phyloP scores from a whole-genome alignment of 495 filamentous ascomycete species.

The Tuber magnatum region DNA sequence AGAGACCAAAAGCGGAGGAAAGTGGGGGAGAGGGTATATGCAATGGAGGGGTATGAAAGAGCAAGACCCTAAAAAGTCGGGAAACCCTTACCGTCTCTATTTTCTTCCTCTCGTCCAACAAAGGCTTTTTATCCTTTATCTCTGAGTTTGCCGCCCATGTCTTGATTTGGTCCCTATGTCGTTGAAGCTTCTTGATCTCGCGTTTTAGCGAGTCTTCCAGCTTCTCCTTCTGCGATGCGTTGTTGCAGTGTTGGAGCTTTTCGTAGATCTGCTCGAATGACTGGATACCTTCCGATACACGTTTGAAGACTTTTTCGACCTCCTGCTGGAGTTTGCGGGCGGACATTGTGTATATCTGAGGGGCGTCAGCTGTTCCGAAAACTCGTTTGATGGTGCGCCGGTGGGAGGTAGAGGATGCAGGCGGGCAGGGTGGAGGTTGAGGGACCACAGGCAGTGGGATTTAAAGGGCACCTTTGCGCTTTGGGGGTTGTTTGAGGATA shows the following conservation, averaged over 20 bases:
- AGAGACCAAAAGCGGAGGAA: conserved; percentile 22
- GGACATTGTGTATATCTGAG: conserved; percentile 58
- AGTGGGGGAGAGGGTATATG: conserved; percentile 20
- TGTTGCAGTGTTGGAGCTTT: conserved; percentile 83
- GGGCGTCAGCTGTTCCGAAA: conserved; percentile 17
- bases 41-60: neutral
- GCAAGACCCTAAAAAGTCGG: conserved; percentile 1
- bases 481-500: conserved; percentile 15
- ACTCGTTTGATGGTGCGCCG: conserved; percentile 19
- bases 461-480: conserved; percentile 4
- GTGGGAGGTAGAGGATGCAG: conserved; percentile 13
- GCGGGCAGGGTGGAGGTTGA: conserved; percentile 6
- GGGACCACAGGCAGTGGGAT: conserved; percentile 4
- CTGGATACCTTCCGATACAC: conserved; percentile 82
- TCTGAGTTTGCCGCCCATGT: conserved; percentile 95
- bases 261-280: conserved; percentile 91
- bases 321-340: conserved; percentile 92
- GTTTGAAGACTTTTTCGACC: conserved; percentile 98
- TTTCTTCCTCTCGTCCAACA: conserved; percentile 83
- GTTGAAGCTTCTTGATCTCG: conserved; percentile 98
- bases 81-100: conserved; percentile 75
- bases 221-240: conserved; percentile 94
- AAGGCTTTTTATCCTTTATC: conserved; percentile 95
- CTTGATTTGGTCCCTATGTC: conserved; percentile 96
- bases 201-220: conserved; percentile 94